Base-by-base conservation (phyloP, 2,329 filamentous ascomycete genomes). In the Parascedosporium putredinis region DNA sequence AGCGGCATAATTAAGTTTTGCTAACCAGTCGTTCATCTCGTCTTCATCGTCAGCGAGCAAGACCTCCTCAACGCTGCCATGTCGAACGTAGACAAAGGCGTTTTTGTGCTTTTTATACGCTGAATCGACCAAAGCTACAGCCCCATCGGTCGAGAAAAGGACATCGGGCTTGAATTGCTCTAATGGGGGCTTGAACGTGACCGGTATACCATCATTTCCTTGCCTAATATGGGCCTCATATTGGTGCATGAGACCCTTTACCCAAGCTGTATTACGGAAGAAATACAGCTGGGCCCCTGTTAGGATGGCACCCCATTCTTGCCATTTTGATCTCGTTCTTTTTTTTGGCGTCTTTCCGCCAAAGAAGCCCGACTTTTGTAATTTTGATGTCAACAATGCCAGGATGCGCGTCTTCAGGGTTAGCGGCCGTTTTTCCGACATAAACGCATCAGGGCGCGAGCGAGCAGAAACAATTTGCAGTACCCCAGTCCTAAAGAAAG, bases 271-370 rank as follows among this genome's bases (percentile, higher is more conserved):
- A 62, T 97, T 96, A 51, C 88, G 84, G 70, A 97, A 98, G 65
- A 98, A 88, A 64, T 96, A 98, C 6, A 98, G 77, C 60, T 96
- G 91, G 5, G 93, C 94, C n/a, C 91, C 88, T 1, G 93, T 98
- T 25, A 98, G 75, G 52, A 98, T 86, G 22, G 89, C 93, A 48
- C 93, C 93, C 93, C 93, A 98, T 74, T 98, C 93, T 62, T 96
- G 91, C 93, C 93, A 98, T 1, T 93, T 91, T 9, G 91, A 96
- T 40, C 91, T 79, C 1, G 89, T 85, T 95, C 68, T 93, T 91
- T 68, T 91, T 95, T 69, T 95, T 96, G 1, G 77, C 71, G 55
- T 95, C 89, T 63, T 98, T 98, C 42, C 93, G 82, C 93, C 93
- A 98, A 27, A 98, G 65, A 2, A 95, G 71, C 3, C 93, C 93